Conservation (phyloP, 352 stramenopile species). For the Plasmopara halstedii region DNA sequence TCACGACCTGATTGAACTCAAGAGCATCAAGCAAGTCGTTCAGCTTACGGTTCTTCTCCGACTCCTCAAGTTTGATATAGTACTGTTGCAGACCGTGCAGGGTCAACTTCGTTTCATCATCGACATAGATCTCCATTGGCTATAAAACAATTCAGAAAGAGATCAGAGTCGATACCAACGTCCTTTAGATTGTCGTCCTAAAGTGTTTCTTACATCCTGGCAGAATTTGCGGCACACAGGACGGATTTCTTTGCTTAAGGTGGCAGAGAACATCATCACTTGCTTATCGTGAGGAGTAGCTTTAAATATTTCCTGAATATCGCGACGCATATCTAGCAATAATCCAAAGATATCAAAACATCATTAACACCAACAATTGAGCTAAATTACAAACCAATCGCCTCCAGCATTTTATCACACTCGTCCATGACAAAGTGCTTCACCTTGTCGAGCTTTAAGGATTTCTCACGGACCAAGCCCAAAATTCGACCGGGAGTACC, state of each 20-base stretch:
- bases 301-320: conserved; percentile 99
- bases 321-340: conserved; percentile 93
- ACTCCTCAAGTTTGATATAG: conserved; percentile 98
- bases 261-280: conserved; percentile 99
- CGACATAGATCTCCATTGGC: conserved; percentile 99
- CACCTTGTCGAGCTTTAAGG: conserved; percentile 97
- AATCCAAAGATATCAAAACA: conserved; percentile 1
- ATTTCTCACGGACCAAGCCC: conserved; percentile 89
- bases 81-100: conserved; percentile 99
- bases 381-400: conserved; percentile 65
- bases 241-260: conserved; percentile 98
- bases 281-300: conserved; percentile 99
- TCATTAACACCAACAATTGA: not conserved
- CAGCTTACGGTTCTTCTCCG: conserved; percentile 99
- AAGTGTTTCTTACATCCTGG: conserved; percentile 86
- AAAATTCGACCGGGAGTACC: conserved; percentile 96
- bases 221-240: conserved; percentile 99
- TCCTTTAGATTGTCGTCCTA: not conserved
- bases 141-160: conserved; percentile 18
- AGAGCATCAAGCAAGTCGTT: conserved; percentile 99
- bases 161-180: not conserved
- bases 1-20: conserved; percentile 99
- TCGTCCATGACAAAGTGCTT: conserved; percentile 99
- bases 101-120: conserved; percentile 99
- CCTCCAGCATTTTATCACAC: conserved; percentile 99